phyloP scores from a whole-genome alignment of 129 eudicot species.

The Centaurea solstitialis region DNA sequence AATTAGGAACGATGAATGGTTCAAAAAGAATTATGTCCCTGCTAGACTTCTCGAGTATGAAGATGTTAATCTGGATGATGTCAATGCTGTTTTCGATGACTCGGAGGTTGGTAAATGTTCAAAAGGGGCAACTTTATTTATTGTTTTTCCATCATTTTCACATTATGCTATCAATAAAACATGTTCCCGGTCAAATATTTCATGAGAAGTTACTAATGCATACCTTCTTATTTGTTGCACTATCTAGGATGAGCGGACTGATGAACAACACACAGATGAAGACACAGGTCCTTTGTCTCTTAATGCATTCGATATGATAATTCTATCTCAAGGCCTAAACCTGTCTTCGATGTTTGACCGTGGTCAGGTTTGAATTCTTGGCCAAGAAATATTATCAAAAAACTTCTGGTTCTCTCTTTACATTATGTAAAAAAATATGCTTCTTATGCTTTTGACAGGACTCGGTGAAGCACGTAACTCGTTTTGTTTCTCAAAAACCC shows the following conservation, averaged over 20 bases:
- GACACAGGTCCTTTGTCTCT: conserved; percentile 78
- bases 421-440: neutral
- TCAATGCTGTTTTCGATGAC: conserved; percentile 95
- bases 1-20: conserved; percentile 94
- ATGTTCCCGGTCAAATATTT: neutral
- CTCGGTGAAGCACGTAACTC: conserved; percentile 73
- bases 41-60: conserved; percentile 76
- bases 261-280: conserved; percentile 54
- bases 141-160: neutral
- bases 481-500: conserved; percentile 87
- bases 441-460: conserved; percentile 52
- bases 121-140: neutral
- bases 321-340: conserved; percentile 90
- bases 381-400: neutral
- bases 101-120: conserved; percentile 63
- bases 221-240: conserved; percentile 17
- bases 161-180: neutral
- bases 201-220: neutral
- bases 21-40: conserved; percentile 77
- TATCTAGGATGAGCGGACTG: conserved; percentile 60
- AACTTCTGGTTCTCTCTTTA: neutral
- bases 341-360: conserved; percentile 86
- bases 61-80: conserved; percentile 94
- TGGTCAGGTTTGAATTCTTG: conserved; percentile 57
- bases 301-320: conserved; percentile 94